phyloP scores from a whole-genome alignment of 768 basidiomycete species.

The Pleurotus cornucopiae region DNA sequence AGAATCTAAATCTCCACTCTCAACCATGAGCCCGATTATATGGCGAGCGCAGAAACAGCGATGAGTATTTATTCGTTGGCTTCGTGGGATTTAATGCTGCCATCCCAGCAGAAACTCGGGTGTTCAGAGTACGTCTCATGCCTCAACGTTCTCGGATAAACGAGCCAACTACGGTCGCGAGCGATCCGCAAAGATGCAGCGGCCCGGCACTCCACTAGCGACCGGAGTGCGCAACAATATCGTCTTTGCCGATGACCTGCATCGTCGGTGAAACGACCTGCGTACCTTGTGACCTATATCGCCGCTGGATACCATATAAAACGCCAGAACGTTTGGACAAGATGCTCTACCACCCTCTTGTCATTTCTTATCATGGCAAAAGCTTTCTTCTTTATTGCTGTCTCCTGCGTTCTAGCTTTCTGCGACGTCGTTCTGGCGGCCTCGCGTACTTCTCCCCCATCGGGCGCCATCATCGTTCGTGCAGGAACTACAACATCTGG shows the following conservation, averaged over 20 bases:
- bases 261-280: neutral
- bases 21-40: too few species aligned
- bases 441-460: conserved; percentile 36
- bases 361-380: neutral
- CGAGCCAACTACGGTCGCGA: neutral
- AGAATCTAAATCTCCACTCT: too few species aligned
- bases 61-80: too few species aligned
- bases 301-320: neutral
- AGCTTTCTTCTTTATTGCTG: neutral
- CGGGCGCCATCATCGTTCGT: conserved; percentile 38
- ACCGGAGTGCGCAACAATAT: neutral
- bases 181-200: neutral
- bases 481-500: conserved; percentile 33
- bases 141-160: too few species aligned
- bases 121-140: too few species aligned
- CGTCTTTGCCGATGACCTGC: neutral
- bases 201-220: neutral
- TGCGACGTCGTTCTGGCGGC: conserved; percentile 20
- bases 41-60: too few species aligned
- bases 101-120: neutral
- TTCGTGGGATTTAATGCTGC: neutral
- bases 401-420: conserved; percentile 3
- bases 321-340: neutral
- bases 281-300: neutral
- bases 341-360: neutral